Evolutionary conservation across 805 yeast genomes (phyloP).

Genomic region (Wickerhamiella nectarea): DNA sequence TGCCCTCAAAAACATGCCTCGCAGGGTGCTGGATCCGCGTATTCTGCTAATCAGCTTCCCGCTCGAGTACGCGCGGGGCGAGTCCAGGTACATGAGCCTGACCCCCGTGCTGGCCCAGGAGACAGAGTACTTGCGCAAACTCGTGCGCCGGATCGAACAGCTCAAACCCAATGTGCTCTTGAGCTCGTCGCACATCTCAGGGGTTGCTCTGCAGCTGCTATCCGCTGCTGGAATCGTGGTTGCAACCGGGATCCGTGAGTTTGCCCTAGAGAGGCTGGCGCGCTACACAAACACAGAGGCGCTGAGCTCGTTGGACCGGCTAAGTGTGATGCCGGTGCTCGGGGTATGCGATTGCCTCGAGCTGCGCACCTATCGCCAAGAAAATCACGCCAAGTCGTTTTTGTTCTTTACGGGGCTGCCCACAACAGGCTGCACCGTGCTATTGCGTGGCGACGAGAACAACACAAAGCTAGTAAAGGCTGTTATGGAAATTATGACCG

Average conservation of each 20-base stretch:
- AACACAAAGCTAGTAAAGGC: conserved; percentile 58
- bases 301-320: conserved; percentile 69
- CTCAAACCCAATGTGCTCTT: conserved; percentile 68
- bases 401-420: conserved; percentile 71
- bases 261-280: conserved; percentile 65
- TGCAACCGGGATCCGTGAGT: conserved; percentile 65
- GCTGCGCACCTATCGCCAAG: conserved; percentile 49
- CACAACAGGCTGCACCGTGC: conserved; percentile 67
- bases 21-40: conserved; percentile 48
- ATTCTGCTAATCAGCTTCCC: conserved; percentile 81
- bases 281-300: conserved; percentile 74
- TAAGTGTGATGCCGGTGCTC: conserved; percentile 55
- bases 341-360: conserved; percentile 68
- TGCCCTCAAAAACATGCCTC: conserved; percentile 69
- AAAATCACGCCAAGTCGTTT: conserved; percentile 45
- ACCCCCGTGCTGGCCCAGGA: conserved; percentile 82
- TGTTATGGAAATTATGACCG: conserved; percentile 66
- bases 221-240: conserved; percentile 70
- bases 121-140: conserved; percentile 63
- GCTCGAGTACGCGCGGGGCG: conserved; percentile 64
- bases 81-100: conserved; percentile 67
- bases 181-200: conserved; percentile 68
- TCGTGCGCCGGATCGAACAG: conserved; percentile 64
- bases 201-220: conserved; percentile 59
- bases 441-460: conserved; percentile 58